Evolutionary conservation across 2,329 filamentous ascomycete genomes (phyloP).

Genomic region (Epichloe hybrida): DNA sequence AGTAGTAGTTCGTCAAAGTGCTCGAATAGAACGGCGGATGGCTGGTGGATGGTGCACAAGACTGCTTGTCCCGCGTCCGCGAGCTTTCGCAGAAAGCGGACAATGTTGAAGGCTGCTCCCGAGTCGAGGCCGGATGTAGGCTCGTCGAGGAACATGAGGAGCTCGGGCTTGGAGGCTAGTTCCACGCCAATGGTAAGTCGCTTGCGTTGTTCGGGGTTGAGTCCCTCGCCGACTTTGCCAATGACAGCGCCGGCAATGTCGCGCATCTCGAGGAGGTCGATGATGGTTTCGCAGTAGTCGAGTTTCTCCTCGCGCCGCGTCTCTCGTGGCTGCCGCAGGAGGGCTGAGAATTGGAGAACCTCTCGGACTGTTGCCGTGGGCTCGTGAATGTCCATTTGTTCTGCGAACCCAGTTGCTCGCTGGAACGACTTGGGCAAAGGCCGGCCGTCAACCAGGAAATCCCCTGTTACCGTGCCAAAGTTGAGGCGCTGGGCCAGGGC

Average conservation of each 20-base stretch:
- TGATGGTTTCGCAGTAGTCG: conserved; percentile 53
- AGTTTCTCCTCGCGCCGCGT: conserved; percentile 48
- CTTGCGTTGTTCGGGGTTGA: conserved; percentile 47
- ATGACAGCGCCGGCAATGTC: conserved; percentile 52
- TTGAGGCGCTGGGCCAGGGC: conserved; percentile 62
- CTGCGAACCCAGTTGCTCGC: conserved; percentile 57
- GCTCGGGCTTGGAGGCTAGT: conserved; percentile 41
- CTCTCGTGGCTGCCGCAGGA: conserved; percentile 46
- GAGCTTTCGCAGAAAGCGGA: conserved; percentile 47
- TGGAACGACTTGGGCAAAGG: conserved; percentile 64
- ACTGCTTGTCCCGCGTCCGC: conserved; percentile 46
- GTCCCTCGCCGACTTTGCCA: conserved; percentile 42
- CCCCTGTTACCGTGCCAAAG: conserved; percentile 62
- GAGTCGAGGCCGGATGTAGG: conserved; percentile 45
- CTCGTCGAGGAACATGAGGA: conserved; percentile 54
- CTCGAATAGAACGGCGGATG: conserved; percentile 41
- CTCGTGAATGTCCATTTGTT: conserved; percentile 57
- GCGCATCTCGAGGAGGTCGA: conserved; percentile 56
- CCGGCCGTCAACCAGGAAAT: conserved; percentile 66
- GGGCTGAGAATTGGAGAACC: conserved; percentile 50
- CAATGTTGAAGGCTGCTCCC: conserved; percentile 46
- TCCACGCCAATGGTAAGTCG: conserved; percentile 43
- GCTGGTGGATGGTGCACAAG: conserved; percentile 48
- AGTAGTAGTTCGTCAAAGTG: conserved; percentile 43
- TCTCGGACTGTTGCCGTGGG: conserved; percentile 53